phyloP scores from a whole-genome alignment of 257 asterid species.

The Thymus mandschuricus region DNA sequence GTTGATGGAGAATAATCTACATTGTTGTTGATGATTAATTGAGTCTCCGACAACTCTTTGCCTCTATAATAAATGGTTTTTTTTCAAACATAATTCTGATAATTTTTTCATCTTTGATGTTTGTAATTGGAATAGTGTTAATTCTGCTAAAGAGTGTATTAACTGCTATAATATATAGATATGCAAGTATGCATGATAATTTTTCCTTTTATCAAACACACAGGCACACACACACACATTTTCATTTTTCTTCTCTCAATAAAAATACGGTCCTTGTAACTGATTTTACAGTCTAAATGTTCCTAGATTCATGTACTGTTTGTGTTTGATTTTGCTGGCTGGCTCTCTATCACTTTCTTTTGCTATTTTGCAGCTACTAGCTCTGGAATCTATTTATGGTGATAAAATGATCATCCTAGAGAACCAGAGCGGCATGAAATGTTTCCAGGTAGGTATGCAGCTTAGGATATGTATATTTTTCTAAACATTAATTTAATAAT shows the following conservation, averaged over 20 bases:
- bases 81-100: not conserved
- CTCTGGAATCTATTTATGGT: constrained; percentile 81
- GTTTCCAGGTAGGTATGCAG: constrained; percentile 63
- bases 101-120: not conserved
- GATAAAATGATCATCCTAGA: constrained; percentile 64
- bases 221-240: too few relatives aligned
- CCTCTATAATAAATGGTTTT: not conserved
- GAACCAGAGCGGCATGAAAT: constrained; percentile 55
- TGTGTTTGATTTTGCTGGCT: constrained; percentile 11
- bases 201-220: too few relatives aligned
- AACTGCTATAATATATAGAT: too few relatives aligned
- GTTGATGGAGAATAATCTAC: not conserved
- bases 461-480: not conserved
- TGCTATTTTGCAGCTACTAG: constrained; percentile 68
- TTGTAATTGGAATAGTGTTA: not conserved
- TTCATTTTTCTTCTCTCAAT: not conserved
- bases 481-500: constrained; percentile 20
- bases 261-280: not conserved
- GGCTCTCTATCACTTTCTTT: not conserved
- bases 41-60: not conserved
- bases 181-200: too few relatives aligned
- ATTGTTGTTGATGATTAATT: too few relatives aligned
- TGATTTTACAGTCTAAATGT: not conserved
- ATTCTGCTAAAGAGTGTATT: not conserved
- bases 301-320: not conserved